Conservation (phyloP, 83 land plant species). For the Picea abies region DNA sequence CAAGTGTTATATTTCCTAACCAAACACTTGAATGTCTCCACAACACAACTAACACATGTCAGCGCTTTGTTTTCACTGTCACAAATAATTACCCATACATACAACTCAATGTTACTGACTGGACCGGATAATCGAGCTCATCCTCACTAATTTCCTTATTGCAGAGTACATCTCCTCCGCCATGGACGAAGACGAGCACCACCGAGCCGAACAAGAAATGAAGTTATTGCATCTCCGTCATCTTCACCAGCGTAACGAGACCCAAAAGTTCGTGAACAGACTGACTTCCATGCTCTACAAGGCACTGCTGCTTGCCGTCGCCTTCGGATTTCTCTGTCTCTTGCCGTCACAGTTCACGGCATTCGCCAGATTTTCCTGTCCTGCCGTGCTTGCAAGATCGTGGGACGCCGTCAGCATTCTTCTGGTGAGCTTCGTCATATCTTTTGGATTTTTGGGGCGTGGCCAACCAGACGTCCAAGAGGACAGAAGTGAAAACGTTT, state of each 20-base stretch:
- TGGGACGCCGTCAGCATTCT: conserved; percentile 6
- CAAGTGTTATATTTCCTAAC: too few species aligned
- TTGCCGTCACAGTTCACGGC: background rate
- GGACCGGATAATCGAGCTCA: too few species aligned
- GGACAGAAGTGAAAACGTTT: background rate
- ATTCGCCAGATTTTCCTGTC: background rate
- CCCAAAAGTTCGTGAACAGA: background rate
- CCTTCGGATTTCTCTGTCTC: background rate
- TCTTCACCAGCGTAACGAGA: background rate
- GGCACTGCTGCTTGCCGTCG: background rate
- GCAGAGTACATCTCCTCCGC: too few species aligned
- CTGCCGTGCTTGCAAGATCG: background rate
- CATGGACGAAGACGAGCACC: conserved; percentile 11
- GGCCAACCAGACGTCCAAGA: background rate
- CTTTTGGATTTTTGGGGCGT: background rate
- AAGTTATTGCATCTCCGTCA: background rate
- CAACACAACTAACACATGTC: too few species aligned
- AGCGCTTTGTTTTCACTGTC: too few species aligned
- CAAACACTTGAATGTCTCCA: too few species aligned
- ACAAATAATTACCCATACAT: too few species aligned
- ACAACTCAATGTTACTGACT: too few species aligned
- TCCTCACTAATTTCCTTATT: too few species aligned
- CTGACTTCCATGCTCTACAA: background rate
- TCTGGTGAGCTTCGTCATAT: background rate
- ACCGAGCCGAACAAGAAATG: conserved; percentile 13